Evolutionary conservation across 2,329 filamentous ascomycete genomes (phyloP), one percentile per base, ranked within the genome.

Genomic region (Huntiella savannae): DNA sequence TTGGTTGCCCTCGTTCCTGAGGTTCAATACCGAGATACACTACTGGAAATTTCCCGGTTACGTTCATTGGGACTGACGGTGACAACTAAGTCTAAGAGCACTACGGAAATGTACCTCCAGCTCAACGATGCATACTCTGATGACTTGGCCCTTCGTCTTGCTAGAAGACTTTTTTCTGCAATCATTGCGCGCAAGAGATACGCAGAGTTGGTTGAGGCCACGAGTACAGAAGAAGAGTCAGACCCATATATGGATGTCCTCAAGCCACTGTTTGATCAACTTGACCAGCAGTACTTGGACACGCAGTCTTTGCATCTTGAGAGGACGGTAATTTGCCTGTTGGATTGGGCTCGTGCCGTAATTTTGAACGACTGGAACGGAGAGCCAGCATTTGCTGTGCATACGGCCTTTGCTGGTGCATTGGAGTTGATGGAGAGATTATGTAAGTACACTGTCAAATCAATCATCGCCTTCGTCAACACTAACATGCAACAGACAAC

Each of bases 351-450:
- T 15, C 70, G 81, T 49, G 77, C 79, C 0, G 70, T 91, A 1
- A 72, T 94, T 55, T 62, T 92, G 39, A 75, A 77, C 47, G 76
- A 83, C 51, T 95, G 87, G 87, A 73, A 88, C 55, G 82, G 84
- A 0, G 73, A 73, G 46, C 71, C 82, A 1, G 71, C 78, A 38
- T 71, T 93, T 44, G 66, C 75, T 2, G 76, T 73, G 46, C 78
- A 81, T 54, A 75, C 79, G 28, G 69, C 80, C 11, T 79, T 86
- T 51, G 82, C 83, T 11, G 81, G 83, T 45, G 84, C 85, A 5
- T 63, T 95, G 36, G 75, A 78, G 41, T 69, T 92, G 28, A 72
- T 93, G 40, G 67, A 73, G 28, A 71, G 76, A 17, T 71, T 93
- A 58, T 79, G 83, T 80, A 67, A 70, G 75, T 69, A 17, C 32